Base-by-base conservation (phyloP, 2,329 filamentous ascomycete genomes). In the Xylaria multiplex region DNA sequence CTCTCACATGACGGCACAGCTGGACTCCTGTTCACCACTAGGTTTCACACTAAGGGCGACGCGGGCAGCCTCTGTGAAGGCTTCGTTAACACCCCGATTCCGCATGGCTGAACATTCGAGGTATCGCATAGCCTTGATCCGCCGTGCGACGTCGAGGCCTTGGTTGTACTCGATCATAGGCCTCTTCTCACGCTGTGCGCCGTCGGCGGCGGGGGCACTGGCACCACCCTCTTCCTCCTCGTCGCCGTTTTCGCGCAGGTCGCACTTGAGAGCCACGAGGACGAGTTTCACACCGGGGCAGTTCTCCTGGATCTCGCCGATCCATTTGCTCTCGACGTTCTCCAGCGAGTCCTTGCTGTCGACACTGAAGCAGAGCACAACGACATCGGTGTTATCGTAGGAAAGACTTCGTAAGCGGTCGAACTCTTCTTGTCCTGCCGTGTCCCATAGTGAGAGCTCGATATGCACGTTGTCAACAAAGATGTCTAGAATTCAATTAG, bases 241-340 rank as follows among this genome's bases (percentile, higher is more conserved):
- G 43, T 87, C 88, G 69, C 83, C 82, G 61, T 88, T 87, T 81
- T 97, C 95, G 72, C 96, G 88, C 75, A 99, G 82, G 81, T 99
- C 96, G 82, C 96, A 99, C 83, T 99, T 99, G 72, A 99, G 86
- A 27, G 96, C 96, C 4, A 97, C 94, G 7, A 99, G 86, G 19
- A 99, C 96, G 52, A 99, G 88, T 80, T 96, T 97, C 70, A 97
- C 96, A 65, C 91, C 93, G 1, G 93, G 93, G 81, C 96, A 98
- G 82, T 99, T 97, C 81, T 99, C 96, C 69, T 94, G 92, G 72
- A 99, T 99, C 81, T 99, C 96, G 69, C 93, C 91, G 5, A 97
- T 93, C 96, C 96, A 99, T 82, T 99, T 99, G 73, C 93, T 95
- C 80, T 97, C 93, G 68, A 99, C 93, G 86, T 99, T 99, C 80